Conservation (phyloP, 495 filamentous ascomycete genomes). For the Amphirosellinia nigrospora region DNA sequence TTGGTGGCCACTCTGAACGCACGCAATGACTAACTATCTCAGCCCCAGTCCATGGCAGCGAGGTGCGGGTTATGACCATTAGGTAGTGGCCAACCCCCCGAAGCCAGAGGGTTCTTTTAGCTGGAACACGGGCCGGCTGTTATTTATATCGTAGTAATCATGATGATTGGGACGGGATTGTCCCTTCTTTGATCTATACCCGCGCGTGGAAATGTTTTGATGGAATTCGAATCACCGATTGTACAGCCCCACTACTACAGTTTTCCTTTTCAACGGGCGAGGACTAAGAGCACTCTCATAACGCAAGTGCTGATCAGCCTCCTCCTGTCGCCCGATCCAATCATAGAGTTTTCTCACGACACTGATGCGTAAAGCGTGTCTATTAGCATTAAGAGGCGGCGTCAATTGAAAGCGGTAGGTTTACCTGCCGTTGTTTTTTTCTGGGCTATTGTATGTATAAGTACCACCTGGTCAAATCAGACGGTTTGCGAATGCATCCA, state of each 20-base stretch:
- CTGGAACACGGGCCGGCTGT: conserved; percentile 30
- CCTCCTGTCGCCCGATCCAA: conserved; percentile 9
- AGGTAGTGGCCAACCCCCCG: conserved; percentile 28
- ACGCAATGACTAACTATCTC: conserved; percentile 29
- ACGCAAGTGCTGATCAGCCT: neutral
- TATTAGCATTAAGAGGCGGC: conserved; percentile 35
- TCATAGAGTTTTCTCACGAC: conserved; percentile 28
- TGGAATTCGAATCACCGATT: conserved; percentile 19
- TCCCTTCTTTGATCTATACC: conserved; percentile 35
- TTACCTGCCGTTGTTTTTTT: conserved; percentile 23
- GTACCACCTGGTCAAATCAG: conserved; percentile 23
- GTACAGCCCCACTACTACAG: neutral
- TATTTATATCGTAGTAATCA: conserved; percentile 36
- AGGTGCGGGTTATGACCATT: conserved; percentile 60
- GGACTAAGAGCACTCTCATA: neutral
- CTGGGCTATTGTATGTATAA: conserved; percentile 37
- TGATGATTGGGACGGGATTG: conserved; percentile 39
- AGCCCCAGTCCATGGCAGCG: conserved; percentile 57
- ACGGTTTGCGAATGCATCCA: conserved; percentile 24
- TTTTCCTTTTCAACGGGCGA: conserved; percentile 8
- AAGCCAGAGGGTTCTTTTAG: conserved; percentile 34
- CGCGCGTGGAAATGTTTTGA: conserved; percentile 26
- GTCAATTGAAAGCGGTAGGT: conserved; percentile 27
- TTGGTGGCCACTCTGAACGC: neutral
- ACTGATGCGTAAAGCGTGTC: conserved; percentile 30